Base-by-base conservation (phyloP, 2,329 filamentous ascomycete genomes). In the Calonectria hongkongensis region DNA sequence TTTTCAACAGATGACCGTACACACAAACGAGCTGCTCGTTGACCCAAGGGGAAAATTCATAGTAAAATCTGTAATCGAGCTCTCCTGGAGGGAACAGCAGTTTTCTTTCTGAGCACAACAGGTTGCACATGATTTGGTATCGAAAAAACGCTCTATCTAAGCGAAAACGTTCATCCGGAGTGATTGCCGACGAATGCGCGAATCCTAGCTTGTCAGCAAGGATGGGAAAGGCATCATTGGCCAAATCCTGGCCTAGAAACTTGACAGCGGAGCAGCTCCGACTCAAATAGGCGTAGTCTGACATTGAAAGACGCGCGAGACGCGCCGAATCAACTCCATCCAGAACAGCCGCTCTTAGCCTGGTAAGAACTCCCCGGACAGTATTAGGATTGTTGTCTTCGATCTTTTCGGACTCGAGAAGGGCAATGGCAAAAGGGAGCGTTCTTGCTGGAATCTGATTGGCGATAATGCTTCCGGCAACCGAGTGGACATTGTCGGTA, bases 271-370 rank as follows among this genome's bases (percentile, higher is more conserved):
- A 27, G 41, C 45, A 21, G 8, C 16, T 4, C 1, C 41, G 15
- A 41, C 41, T 63, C 27, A 63, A 47, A 33, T n/a, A 63, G 41
- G 58, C 41, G 27, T 47, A 63, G 41, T 63, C 58, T 3, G 25
- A 12, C 58, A 63, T 16, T 21, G 58, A 28, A 21, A 63, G 58
- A 43, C 18, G 41, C 9, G 25, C 18, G 18, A 63, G 41, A 21
- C 58, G 41, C 9, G 28, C 28, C 27, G 25, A 21, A 18, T 25
- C 3, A 13, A 45, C 25, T 21, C 28, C 4, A 5, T 47, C 16
- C 15, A 13, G 47, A 4, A 63, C 30, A n/a, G 41, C 41, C 18
- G 25, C 25, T n/a, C 6, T 15, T 16, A 63, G 15, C 9, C 41
- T 25, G 16, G 16, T 15, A 1, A 63, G 9, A 18, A 63, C 9